Evolutionary conservation across 2,329 filamentous ascomycete genomes (phyloP), one percentile per base, ranked within the genome.

Genomic region (Drechslerella coelobrocha): DNA sequence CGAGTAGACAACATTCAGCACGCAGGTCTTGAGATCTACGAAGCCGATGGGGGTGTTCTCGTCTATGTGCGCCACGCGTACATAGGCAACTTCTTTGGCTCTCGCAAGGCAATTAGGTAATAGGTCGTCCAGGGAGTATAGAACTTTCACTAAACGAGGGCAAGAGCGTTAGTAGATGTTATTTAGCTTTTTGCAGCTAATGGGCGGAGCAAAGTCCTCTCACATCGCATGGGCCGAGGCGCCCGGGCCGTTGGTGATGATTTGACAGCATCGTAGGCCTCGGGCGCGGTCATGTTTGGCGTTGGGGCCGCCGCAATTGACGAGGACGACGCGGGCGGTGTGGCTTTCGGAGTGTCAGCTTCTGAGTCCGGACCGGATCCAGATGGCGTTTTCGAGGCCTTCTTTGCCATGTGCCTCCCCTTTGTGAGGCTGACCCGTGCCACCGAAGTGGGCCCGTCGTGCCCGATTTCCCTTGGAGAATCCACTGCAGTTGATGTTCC

Each of bases 1-100:
- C 54, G 68, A 72, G 31, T 72, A 72, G 21, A 66, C 68, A 19
- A 72, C 29, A 45, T 72, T 72, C 4, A 72, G 55, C 34, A 72
- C 61, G 34, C 68, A 72, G 14, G 68, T 72, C 52, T 72, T 72
- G 37, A 72, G 68, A 45, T 72, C 68, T 27, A 72, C 68, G 26
- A 72, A 61, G 26, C 68, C 68, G 39, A 72, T 57, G 1, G 68
- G 68, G 8, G 68, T 72, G 43, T 53, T 61, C 56, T 66, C 68
- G 31, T 72, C 68, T 26, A 72, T 39, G 51, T 71, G 68, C 19
- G 68, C 68, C 31, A 72, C 68, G 51, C 61, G 68, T 19, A 72
- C 68, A n/a, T 72, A 23, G 26, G 59, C 61, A 8, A 72, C 68
- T 1, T 72, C 68, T 47, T 72, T 72, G 14, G 68, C 68, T 51